Evolutionary conservation across 495 filamentous ascomycete species (phyloP), one percentile per base, ranked within the genome.

Genomic region (Thermothielavioides terrestris): DNA sequence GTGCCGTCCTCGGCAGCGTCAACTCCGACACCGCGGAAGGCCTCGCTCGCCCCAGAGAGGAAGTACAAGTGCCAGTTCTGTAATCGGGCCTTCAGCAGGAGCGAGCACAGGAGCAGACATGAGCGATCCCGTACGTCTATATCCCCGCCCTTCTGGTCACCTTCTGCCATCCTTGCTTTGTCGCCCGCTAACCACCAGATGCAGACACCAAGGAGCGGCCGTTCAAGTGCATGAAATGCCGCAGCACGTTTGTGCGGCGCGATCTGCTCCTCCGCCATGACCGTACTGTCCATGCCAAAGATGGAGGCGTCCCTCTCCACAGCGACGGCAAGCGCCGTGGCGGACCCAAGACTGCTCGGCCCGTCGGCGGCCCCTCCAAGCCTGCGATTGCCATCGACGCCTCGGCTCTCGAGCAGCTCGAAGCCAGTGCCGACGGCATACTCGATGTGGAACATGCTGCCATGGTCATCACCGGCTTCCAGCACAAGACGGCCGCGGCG

Each of bases 11-110:
- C 78, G 56, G 70, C 77, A 52, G 62, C 78, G 64, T 80, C 81
- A 61, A 72, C 78, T 51, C 75, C 85, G 52, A 75, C 77, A 28
- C 74, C 73, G 60, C 68, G 80, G 57, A 83, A 81, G 65, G 65
- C 78, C 48, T 70, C 78, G 32, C 65, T 78, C 58, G 79, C 79
- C 25, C 62, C 90, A 36, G 90, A 96, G 74, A 88, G 90, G 75
- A 96, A 95, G 70, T 98, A 98, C 80, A 95, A 97, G 70, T 98
- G 92, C 73, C 88, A 94, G 77, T 98, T 95, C 70, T 98, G 92
- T 76, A 88, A 86, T 68, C 81, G 92, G 64, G 92, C 92, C 46
- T 98, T 98, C 66, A 95, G 88, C 73, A 78, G 94, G 65, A 95
- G 89, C 65, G 94, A 98, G 68, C 92, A 98, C 70, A 82, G 94